Evolutionary conservation across 1,284 basidiomycete genomes (phyloP).

Genomic region (Anthracocystis setariae): DNA sequence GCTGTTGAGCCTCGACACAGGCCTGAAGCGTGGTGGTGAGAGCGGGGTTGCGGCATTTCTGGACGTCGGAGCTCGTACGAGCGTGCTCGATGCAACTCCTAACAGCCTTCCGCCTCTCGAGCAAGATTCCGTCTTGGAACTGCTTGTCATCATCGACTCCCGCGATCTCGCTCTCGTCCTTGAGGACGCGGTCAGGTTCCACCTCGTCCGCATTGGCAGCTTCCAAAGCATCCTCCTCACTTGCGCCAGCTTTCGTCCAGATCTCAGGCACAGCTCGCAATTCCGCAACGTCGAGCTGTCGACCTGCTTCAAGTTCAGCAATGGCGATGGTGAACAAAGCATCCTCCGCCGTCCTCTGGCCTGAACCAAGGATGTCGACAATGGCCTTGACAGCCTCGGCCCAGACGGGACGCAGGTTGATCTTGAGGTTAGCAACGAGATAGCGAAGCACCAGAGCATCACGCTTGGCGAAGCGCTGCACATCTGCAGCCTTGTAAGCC

Average conservation of each 20-base stretch:
- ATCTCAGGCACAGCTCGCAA: slow-evolving; percentile 19
- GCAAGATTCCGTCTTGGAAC: slow-evolving; percentile 55
- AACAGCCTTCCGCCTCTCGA: slow-evolving; percentile 36
- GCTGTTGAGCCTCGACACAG: slow-evolving; percentile 37
- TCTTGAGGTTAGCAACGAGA: slow-evolving; percentile 60
- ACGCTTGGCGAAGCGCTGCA: slow-evolving; percentile 12
- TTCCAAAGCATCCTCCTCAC: slow-evolving; percentile 5
- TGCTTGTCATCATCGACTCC: slow-evolving; percentile 52
- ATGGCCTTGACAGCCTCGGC: slow-evolving; percentile 56
- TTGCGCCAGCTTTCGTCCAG: slow-evolving; percentile 13
- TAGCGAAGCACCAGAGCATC: slow-evolving; percentile 49
- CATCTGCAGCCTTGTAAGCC: slow-evolving; percentile 29
- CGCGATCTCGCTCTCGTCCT: slow-evolving; percentile 39
- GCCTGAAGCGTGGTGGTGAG: slow-evolving; percentile 36
- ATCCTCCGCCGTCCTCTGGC: slow-evolving; percentile 16
- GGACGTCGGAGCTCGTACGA: slow-evolving; percentile 19
- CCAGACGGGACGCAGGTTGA: slow-evolving; percentile 66
- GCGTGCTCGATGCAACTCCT: slow-evolving; percentile 46
- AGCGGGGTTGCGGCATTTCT: slow-evolving; percentile 1
- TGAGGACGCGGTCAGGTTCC: slow-evolving; percentile 30
- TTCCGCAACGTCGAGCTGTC: slow-evolving; percentile 23
- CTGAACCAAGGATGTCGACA: slow-evolving; percentile 48
- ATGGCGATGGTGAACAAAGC: slow-evolving; percentile 27
- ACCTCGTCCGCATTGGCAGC: slow-evolving; percentile 28
- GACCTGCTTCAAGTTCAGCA: slow-evolving; percentile 38